Conservation (phyloP, 306 rosid genomes). For the Vigna reflexopilosa region DNA sequence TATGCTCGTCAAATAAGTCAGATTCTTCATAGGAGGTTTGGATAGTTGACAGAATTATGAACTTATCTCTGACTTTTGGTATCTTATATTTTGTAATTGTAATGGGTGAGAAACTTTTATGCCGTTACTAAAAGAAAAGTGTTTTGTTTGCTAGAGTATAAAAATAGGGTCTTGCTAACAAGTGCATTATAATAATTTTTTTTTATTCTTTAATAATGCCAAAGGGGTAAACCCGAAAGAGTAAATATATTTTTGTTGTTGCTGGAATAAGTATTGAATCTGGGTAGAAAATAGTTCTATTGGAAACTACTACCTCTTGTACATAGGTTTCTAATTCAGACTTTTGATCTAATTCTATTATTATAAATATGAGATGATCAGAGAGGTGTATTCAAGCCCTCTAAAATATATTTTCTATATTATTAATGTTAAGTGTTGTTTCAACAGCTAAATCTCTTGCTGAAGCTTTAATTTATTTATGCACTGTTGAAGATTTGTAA, state of each 20-base stretch:
- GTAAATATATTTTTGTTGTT: background rate
- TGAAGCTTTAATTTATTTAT: background rate
- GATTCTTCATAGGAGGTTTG: slow-evolving; percentile 4
- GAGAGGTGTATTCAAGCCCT: too few relatives aligned
- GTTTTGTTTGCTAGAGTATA: background rate
- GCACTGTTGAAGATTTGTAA: background rate
- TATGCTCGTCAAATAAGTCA: background rate
- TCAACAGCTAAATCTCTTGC: slow-evolving; percentile 3
- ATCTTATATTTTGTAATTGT: slow-evolving; percentile 1
- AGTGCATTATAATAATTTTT: background rate
- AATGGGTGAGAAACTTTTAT: background rate
- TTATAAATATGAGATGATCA: too few relatives aligned
- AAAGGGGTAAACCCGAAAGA: background rate
- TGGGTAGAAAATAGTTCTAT: too few relatives aligned
- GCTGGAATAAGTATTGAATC: too few relatives aligned
- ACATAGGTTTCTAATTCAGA: too few relatives aligned
- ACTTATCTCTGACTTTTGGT: background rate
- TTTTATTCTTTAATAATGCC: slow-evolving; percentile 4
- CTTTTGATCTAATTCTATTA: too few relatives aligned
- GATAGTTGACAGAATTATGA: background rate
- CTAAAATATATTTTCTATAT: too few relatives aligned
- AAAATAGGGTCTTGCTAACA: background rate
- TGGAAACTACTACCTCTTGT: too few relatives aligned
- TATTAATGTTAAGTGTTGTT: background rate
- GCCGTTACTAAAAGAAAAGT: background rate